Evolutionary conservation across 2,329 filamentous ascomycete genomes (phyloP).

Genomic region (Beauveria caledonica): DNA sequence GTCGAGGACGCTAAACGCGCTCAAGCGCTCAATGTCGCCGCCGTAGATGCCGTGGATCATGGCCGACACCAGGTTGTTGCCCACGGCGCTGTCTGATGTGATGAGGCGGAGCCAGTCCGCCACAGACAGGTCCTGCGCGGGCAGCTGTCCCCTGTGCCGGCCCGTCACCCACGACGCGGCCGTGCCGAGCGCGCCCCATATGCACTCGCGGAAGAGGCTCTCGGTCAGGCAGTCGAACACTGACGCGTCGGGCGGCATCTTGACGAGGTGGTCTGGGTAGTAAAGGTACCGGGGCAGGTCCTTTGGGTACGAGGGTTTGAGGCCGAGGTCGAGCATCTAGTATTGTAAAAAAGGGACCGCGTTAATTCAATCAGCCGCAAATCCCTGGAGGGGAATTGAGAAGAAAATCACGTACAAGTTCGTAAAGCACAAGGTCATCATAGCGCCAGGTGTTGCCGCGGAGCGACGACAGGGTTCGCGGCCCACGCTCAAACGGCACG

Average conservation of each 20-base stretch:
- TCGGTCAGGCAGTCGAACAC: slow-evolving; percentile 22
- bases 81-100: slow-evolving; percentile 31
- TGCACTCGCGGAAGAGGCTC: slow-evolving; percentile 25
- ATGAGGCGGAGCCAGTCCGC: slow-evolving; percentile 28
- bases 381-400: too few species aligned
- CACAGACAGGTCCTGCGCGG: slow-evolving; percentile 25
- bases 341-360: background rate
- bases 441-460: slow-evolving; percentile 32
- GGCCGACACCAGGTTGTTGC: slow-evolving; percentile 68
- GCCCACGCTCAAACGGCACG: slow-evolving; percentile 76
- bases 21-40: slow-evolving; percentile 76
- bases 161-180: background rate
- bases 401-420: slow-evolving; percentile 49
- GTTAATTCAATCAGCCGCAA: background rate
- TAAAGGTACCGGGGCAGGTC: slow-evolving; percentile 62
- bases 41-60: slow-evolving; percentile 85
- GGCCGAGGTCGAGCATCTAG: slow-evolving; percentile 28
- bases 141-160: background rate
- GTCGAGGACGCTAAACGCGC: slow-evolving; percentile 51
- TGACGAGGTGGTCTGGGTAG: slow-evolving; percentile 65
- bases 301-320: slow-evolving; percentile 42
- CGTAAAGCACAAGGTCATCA: slow-evolving; percentile 59
- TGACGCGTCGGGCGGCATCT: slow-evolving; percentile 22
- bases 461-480: slow-evolving; percentile 62
- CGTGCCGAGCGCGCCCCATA: slow-evolving; percentile 19